Evolutionary conservation across 148 eudicot genomes (phyloP), one percentile per base, ranked within the genome.

Genomic region (Talinum fruticosum): DNA sequence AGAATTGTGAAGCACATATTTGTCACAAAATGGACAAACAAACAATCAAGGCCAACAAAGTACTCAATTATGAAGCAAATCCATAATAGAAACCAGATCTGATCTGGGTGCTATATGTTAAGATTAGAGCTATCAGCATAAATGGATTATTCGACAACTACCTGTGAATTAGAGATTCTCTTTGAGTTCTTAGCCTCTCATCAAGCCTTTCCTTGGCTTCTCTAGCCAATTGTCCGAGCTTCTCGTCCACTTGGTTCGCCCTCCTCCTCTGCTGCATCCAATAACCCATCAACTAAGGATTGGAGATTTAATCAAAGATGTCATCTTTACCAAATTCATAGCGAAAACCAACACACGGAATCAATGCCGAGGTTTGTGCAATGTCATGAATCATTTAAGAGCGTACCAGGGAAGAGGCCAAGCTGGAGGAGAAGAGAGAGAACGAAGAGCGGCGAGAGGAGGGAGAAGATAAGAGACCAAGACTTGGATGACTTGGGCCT

Each of bases 151-250:
- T 18, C 10, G 21, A 49, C 45, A 5, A 41, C 34, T 79, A 88
- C 93, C 90, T 84, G 67, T 72, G 76, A 21, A 71, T 68, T 14
- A 77, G 75, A 3, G 87, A 78, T 87, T 84, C 87, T 59, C 78
- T 49, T 13, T 54, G 85, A 6, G 89, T 74, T 79, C 86, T 84
- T 21, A 92, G 84, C 81, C 87, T 89, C 84, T 81, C 88, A 79
- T 90, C 90, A 21, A 92, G 78, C 77, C 97, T 85, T 75, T 82
- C 88, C 80, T 86, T 92, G 78, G 97, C 97, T 89, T 87, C 83
- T 82, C 94, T 85, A 24, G 94, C 97, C 51, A 80, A 79, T 23
- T 73, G 88, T 30, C 89, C 92, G 0, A 92, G 87, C 86, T 87
- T 85, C 79, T 82, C 91, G 75, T 81, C 92, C 21, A 36, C 71